These are phyloP conservation scores for Castanospermum australe DNA, from an alignment of 306 rosid genomes.

Conservation along the genomic window DNA sequence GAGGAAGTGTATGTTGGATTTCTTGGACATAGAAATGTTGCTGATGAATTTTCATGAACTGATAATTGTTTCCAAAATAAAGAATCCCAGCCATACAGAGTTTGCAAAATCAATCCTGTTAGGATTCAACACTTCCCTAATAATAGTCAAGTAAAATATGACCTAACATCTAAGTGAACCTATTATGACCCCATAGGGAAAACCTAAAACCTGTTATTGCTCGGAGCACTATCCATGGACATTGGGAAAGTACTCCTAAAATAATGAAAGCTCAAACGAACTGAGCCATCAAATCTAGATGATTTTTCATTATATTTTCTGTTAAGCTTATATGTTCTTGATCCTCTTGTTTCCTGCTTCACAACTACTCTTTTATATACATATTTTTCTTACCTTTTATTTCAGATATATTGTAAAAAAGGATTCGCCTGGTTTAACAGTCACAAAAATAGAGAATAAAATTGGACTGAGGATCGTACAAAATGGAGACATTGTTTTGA, in stretches of 20 bases:
- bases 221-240: too few relatives aligned
- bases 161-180: too few relatives aligned
- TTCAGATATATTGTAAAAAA: conserved; percentile 75
- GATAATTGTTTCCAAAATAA: not conserved
- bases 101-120: too few relatives aligned
- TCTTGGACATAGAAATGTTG: too few relatives aligned
- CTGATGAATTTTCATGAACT: not conserved
- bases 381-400: conserved; percentile 9
- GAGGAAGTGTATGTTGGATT: too few relatives aligned
- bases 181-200: too few relatives aligned
- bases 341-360: conserved; percentile 4
- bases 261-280: too few relatives aligned
- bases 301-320: not conserved
- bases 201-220: too few relatives aligned
- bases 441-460: conserved; percentile 80
- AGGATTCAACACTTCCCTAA: too few relatives aligned
- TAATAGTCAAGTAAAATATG: too few relatives aligned
- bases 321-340: not conserved
- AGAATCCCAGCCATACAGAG: too few relatives aligned
- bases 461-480: conserved; percentile 90
- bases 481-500: conserved; percentile 82
- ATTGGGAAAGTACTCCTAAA: too few relatives aligned
- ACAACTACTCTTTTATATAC: conserved; percentile 5
- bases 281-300: not conserved
- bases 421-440: conserved; percentile 79